Evolutionary conservation across 371 early-diverging fungal genomes (phyloP).

Genomic region (Mucor circinelloides): DNA sequence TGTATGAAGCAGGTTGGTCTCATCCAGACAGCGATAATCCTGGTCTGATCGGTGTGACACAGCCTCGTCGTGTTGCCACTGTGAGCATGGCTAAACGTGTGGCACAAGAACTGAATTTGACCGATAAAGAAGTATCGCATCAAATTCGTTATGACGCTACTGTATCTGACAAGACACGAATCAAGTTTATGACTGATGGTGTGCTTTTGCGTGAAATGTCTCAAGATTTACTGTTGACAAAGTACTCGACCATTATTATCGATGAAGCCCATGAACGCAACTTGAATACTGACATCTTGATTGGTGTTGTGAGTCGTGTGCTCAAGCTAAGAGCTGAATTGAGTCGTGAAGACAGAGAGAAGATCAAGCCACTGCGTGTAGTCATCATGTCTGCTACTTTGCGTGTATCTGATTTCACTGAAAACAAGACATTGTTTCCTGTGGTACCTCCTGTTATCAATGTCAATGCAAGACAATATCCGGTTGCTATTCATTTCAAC

Average conservation of each 20-base stretch:
- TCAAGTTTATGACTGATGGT: constrained; percentile 99
- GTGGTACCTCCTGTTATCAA: constrained; percentile 84
- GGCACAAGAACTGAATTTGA: constrained; percentile 81
- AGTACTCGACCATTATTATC: constrained; percentile 95
- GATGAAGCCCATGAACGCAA: constrained; percentile 99
- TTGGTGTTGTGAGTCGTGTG: constrained; percentile 91
- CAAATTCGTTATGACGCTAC: constrained; percentile 89
- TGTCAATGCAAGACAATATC: constrained; percentile 93
- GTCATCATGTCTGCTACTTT: constrained; percentile 99
- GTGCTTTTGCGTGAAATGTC: constrained; percentile 95
- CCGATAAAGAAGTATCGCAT: constrained; percentile 62
- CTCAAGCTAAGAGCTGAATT: constrained; percentile 67
- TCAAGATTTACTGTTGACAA: constrained; percentile 83
- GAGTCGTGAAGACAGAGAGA: constrained; percentile 57
- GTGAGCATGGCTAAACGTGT: constrained; percentile 97
- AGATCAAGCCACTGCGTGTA: constrained; percentile 84
- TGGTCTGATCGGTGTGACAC: constrained; percentile 96
- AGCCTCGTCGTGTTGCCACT: constrained; percentile 99
- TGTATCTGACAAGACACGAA: constrained; percentile 73
- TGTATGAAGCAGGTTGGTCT: constrained; percentile 97
- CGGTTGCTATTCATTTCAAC: constrained; percentile 89
- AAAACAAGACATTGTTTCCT: constrained; percentile 78
- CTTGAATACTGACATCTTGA: constrained; percentile 96
- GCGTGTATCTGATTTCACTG: constrained; percentile 90
- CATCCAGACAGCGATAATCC: constrained; percentile 77